A percentile compares a stretch with the other conserved stretches of the same genome.
phyloP scores from a whole-genome alignment of 164 flowering plant species.

The Tinospora cordifolia region DNA sequence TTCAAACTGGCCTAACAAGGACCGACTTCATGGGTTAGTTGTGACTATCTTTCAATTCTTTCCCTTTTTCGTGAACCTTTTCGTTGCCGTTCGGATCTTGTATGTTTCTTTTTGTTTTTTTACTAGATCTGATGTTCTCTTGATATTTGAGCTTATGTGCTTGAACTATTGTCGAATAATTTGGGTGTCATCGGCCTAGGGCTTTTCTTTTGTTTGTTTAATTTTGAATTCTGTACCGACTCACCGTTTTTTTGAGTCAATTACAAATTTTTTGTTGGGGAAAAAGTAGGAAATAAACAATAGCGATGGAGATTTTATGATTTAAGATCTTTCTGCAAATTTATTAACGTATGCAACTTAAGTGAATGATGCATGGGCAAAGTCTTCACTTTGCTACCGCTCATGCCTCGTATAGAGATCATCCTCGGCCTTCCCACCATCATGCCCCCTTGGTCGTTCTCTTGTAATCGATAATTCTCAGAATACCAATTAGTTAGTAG shows the following conservation, averaged over 20 bases:
- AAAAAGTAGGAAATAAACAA: not conserved
- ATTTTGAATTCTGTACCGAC: not conserved
- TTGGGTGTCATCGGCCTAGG: not conserved
- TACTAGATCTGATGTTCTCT: not conserved
- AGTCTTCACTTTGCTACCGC: no score
- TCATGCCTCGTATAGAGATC: no score
- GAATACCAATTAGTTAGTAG: no score
- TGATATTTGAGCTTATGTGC: not conserved
- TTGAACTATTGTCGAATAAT: not conserved
- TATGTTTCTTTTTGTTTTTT: not conserved
- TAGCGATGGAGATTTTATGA: not conserved
- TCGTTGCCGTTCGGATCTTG: not conserved
- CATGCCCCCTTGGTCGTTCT: no score
- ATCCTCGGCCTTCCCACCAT: no score
- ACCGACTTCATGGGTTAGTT: conserved; percentile 38
- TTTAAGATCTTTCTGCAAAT: not conserved
- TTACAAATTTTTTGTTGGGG: not conserved
- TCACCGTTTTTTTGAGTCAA: not conserved
- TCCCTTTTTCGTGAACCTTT: not conserved
- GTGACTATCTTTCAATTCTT: not conserved
- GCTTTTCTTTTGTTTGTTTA: not conserved
- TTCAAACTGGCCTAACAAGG: conserved; percentile 40
- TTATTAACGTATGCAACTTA: not conserved
- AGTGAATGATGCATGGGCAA: not conserved
- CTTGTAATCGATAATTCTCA: no score